Base-by-base conservation (phyloP, 129 eudicot genomes). In the Calendula officinalis region DNA sequence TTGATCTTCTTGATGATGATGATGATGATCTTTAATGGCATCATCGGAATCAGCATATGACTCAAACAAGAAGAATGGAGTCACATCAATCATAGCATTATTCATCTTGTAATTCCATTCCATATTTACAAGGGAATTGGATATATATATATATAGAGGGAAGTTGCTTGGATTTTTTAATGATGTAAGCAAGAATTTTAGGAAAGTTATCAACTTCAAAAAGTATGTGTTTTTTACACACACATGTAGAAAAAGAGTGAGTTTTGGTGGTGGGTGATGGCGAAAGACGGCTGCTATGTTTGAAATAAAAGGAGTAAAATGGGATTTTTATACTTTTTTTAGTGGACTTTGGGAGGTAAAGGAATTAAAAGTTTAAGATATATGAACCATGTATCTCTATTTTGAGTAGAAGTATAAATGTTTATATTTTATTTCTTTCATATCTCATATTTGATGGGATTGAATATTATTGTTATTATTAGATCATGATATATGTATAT, bases 31-130 rank as follows among this genome's bases (percentile, higher is more conserved):
- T 34, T 22, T 6, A 6, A 46, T 48, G 60, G 66, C 50, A 65
- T 73, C 78, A 47, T 73, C 78, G 39, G 78, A 73, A 66, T 73
- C 78, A 65, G 72, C 78, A 48, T 60, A 64, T 38, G 72, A 73
- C 32, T 73, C 78, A 46, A 45, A 65, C 38, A 73, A 16, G 33
- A 73, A 65, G 66, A n/a, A 73, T 37, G 67, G 72, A 46, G 72
- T 73, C 6, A 65, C 37, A 64, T 73, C 78, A 73, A 65, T 48
- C 67, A 37, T 65, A 50, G 54, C 67, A 65, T 73, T 73, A 62
- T 57, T 56, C 66, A 46, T 66, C 72, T 33, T 65, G 66, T 71
- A 64, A 38, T 73, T 65, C 60, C 48, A 32, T 38, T 73, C 72
- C 78, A 73, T 73, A 46, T 1, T 35, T 56, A 34, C 60, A 13